Conservation (phyloP, 2,329 filamentous ascomycete species). For the Epichloe festucae region DNA sequence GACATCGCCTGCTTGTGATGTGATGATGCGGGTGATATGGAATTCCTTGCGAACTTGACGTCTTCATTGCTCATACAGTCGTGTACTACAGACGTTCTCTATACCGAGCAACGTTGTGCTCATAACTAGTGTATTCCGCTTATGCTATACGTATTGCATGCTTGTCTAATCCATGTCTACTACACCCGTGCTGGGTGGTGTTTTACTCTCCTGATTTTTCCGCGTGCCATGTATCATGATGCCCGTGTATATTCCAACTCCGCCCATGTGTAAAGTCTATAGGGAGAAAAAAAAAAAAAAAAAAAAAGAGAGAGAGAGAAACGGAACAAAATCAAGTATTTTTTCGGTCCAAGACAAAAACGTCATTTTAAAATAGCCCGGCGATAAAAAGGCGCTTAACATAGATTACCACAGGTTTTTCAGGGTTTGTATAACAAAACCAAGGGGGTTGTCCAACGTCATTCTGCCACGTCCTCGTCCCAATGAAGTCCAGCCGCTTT, state of each 20-base stretch:
- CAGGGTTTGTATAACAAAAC: neutral
- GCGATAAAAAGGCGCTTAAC: no score
- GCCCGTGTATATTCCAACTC: neutral
- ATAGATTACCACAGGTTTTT: neutral
- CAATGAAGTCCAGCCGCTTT: neutral
- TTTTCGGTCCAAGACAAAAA: no score
- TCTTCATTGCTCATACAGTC: no score
- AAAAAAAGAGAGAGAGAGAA: neutral
- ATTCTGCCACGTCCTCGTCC: neutral
- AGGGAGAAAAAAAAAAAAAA: neutral
- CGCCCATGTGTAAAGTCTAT: neutral
- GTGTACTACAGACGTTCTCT: no score
- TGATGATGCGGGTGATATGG: no score
- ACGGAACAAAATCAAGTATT: neutral
- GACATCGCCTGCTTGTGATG: no score
- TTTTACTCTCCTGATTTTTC: neutral
- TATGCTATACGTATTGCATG: neutral
- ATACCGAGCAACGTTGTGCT: no score
- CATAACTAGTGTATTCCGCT: neutral
- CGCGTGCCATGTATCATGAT: neutral
- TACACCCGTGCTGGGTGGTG: neutral
- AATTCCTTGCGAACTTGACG: neutral
- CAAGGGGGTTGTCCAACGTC: constrained; percentile 2
- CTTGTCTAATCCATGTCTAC: neutral
- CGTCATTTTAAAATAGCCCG: no score